Evolutionary conservation across 495 filamentous ascomycete species (phyloP).

Genomic region (Trichocladium uniseriatum): DNA sequence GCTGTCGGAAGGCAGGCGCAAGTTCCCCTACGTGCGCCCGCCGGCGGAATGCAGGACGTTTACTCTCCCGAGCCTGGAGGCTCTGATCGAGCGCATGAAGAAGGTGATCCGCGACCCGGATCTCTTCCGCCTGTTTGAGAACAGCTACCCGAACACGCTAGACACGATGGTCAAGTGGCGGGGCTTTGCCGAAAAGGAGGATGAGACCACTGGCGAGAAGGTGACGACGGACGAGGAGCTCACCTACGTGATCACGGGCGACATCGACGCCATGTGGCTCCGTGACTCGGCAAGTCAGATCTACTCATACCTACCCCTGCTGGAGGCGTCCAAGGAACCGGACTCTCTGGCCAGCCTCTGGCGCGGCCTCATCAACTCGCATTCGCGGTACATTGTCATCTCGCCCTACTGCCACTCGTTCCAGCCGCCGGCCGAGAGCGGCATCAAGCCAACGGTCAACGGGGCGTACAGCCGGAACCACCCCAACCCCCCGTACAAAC

Average conservation of each 20-base stretch:
- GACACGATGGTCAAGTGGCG: slow-evolving; percentile 55
- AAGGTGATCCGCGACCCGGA: slow-evolving; percentile 47
- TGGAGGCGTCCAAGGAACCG: slow-evolving; percentile 40
- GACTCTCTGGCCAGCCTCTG: slow-evolving; percentile 51
- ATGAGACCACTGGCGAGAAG: slow-evolving; percentile 16
- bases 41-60: slow-evolving; percentile 49
- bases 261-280: slow-evolving; percentile 61
- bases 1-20: slow-evolving; percentile 31
- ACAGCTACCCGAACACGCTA: slow-evolving; percentile 52
- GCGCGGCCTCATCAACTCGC: slow-evolving; percentile 51
- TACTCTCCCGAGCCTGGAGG: slow-evolving; percentile 44
- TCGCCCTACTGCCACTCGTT: slow-evolving; percentile 55
- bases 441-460: slow-evolving; percentile 40
- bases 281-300: slow-evolving; percentile 55
- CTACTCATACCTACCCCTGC: slow-evolving; percentile 48
- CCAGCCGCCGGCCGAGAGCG: slow-evolving; percentile 49
- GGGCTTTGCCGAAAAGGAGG: slow-evolving; percentile 40
- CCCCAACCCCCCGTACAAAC: slow-evolving; percentile 41
- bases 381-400: slow-evolving; percentile 48
- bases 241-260: slow-evolving; percentile 55
- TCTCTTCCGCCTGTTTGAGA: slow-evolving; percentile 52
- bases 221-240: slow-evolving; percentile 49
- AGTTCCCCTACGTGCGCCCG: slow-evolving; percentile 49
- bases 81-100: slow-evolving; percentile 37
- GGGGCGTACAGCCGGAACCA: slow-evolving; percentile 39